A percentile compares a stretch with the other conserved stretches of the same genome.
These are phyloP conservation scores for Trifolium fragiferum DNA, from an alignment of 306 rosid species.

Conservation along the genomic window DNA sequence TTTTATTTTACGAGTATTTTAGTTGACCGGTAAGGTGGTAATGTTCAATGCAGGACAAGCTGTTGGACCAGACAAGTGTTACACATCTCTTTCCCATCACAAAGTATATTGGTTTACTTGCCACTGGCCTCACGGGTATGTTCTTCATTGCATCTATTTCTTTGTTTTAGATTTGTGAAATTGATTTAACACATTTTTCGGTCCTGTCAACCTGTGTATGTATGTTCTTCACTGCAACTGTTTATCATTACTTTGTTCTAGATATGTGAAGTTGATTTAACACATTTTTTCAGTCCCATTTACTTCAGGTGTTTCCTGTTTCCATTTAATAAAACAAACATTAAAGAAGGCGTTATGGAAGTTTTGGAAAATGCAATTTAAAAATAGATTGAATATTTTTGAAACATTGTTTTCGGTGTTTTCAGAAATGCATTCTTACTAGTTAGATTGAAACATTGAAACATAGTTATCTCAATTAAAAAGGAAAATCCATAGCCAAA, in stretches of 20 bases:
- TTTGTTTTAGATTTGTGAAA: slow-evolving; percentile 13
- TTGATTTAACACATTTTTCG: slow-evolving; percentile 13
- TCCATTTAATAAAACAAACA: background rate
- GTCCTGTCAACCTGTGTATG: background rate
- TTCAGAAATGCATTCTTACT: too few relatives aligned
- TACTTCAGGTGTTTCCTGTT: background rate
- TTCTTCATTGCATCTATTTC: background rate
- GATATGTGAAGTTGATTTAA: background rate
- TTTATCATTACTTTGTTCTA: background rate
- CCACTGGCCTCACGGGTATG: slow-evolving; percentile 85
- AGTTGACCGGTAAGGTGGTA: slow-evolving; percentile 9
- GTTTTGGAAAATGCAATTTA: too few relatives aligned
- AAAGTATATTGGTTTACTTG: slow-evolving; percentile 83
- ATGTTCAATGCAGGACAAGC: slow-evolving; percentile 76
- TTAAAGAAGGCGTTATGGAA: background rate
- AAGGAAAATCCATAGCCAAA: too few relatives aligned
- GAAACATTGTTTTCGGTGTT: too few relatives aligned
- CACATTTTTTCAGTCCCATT: background rate
- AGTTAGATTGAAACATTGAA: too few relatives aligned
- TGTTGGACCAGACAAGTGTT: slow-evolving; percentile 92
- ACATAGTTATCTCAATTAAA: too few relatives aligned
- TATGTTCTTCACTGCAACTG: background rate
- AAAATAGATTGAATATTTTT: too few relatives aligned
- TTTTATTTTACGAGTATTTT: slow-evolving; percentile 1
- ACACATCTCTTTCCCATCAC: slow-evolving; percentile 91